Evolutionary conservation across 2,329 filamentous ascomycete species (phyloP), one percentile per base, ranked within the genome.

Genomic region (Fusarium udum): DNA sequence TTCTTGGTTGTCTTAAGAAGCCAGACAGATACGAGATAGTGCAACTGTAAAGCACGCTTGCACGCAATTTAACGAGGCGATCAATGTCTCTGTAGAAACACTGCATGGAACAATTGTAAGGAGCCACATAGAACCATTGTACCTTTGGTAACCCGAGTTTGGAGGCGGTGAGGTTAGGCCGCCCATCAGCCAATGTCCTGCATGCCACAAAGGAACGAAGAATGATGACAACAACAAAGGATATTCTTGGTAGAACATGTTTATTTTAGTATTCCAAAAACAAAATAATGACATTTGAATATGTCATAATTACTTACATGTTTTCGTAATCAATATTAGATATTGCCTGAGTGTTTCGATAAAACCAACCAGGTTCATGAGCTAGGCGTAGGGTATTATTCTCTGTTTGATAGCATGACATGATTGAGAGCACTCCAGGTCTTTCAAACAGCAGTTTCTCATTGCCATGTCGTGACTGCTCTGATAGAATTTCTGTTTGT

Each of bases 1-100:
- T 53, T 71, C 24, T 49, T 32, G 28, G 26, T 26, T 74, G 24
- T 76, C 53, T 16, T 74, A 61, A 65, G 49, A 62, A 34, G 57
- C 60, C n/a, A 61, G 69, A 24, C 57, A 65, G 43, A 74, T 66
- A 34, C 61, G 67, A 66, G 61, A 67, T 22, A 61, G 67, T 49
- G 48, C 61, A 15, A 69, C 70, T 28, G 61, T 55, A 66, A 39
- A 55, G 18, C 64, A 55, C 37, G 45, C 48, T n/a, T 69, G 64
- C 65, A 45, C 57, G 22, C 67, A 55, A 7, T 64, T 61, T 28
- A 48, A 53, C 24, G 10, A 62, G 64, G 64, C 28, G 58, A 61
- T 31, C 51, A 59, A 37, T 57, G 48, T 48, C 16, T 58, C 26
- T 32, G 64, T 26, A 42, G n/a, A 55, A 69, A 36, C 32, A 61